Conservation (phyloP, 768 basidiomycete genomes). For the Tylopilus plumbeoviolaceoides region DNA sequence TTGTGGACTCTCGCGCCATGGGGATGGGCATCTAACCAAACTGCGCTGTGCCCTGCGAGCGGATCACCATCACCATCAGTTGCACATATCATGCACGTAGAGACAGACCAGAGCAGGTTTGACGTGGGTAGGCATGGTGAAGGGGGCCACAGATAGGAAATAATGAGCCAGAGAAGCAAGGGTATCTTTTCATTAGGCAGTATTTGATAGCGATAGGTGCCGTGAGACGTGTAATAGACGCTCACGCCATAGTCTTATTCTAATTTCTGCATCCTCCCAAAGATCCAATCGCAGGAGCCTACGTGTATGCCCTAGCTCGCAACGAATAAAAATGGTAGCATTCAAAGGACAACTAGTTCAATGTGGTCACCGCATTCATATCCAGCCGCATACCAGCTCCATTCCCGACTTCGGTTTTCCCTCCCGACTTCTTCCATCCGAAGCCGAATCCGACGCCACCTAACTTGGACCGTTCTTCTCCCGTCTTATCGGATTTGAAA, state of each 20-base stretch:
- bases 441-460: conserved; percentile 48
- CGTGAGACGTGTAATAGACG: too few species aligned
- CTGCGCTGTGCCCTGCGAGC: conserved; percentile 10
- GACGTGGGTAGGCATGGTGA: conserved; percentile 3
- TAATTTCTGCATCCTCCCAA: not conserved
- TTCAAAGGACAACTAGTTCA: conserved; percentile 16
- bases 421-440: conserved; percentile 24
- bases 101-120: conserved; percentile 7
- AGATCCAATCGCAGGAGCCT: not conserved
- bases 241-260: not conserved
- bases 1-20: conserved; percentile 11
- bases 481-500: conserved; percentile 33
- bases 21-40: conserved; percentile 12
- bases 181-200: not conserved
- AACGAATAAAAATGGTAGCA: not conserved
- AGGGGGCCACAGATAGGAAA: not conserved
- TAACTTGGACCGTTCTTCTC: conserved; percentile 37
- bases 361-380: conserved; percentile 12
- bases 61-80: not conserved
- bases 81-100: not conserved
- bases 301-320: not conserved
- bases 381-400: conserved; percentile 22
- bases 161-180: not conserved
- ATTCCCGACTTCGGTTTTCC: conserved; percentile 25
- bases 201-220: not conserved